Percentiles rank a stretch among this genome's conserved stretches.
These are phyloP conservation scores for Halenospora varia DNA, from an alignment of 495 filamentous ascomycete genomes.

Conservation along the genomic window DNA sequence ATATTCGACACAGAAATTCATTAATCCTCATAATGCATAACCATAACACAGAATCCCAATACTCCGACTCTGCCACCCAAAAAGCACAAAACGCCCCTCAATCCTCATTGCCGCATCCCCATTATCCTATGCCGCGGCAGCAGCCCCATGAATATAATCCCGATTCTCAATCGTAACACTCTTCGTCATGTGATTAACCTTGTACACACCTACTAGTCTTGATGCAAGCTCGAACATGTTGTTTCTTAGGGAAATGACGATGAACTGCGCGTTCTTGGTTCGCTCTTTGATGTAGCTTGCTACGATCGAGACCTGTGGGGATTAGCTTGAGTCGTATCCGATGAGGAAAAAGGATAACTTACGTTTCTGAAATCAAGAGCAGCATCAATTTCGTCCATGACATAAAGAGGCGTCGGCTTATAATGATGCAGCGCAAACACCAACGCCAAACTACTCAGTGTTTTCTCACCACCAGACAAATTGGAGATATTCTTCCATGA, in stretches of 20 bases:
- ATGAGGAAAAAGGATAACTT: conserved; percentile 36
- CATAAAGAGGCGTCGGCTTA: conserved; percentile 94
- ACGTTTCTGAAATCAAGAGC: conserved; percentile 97
- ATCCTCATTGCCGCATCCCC: no score
- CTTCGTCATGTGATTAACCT: conserved; percentile 99
- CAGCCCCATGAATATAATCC: conserved; percentile 61
- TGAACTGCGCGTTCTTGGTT: conserved; percentile 98
- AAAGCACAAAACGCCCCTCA: no score
- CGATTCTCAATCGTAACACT: conserved; percentile 92
- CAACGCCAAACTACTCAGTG: conserved; percentile 84
- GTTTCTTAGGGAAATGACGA: conserved; percentile 95
- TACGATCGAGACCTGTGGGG: conserved; percentile 86
- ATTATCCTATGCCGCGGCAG: conserved; percentile 17
- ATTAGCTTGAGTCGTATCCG: conserved; percentile 1
- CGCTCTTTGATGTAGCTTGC: conserved; percentile 98
- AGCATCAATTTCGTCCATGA: conserved; percentile 99
- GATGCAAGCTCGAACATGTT: conserved; percentile 99
- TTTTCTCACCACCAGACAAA: conserved; percentile 93
- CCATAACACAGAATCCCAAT: conserved; percentile 10
- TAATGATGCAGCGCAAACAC: conserved; percentile 98
- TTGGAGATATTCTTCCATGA: conserved; percentile 99
- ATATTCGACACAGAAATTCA: not conserved
- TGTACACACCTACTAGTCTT: conserved; percentile 92
- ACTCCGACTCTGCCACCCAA: not conserved
- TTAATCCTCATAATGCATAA: not conserved